phyloP scores from a whole-genome alignment of 805 yeast genomes.

The Ogataea pilisensis region DNA sequence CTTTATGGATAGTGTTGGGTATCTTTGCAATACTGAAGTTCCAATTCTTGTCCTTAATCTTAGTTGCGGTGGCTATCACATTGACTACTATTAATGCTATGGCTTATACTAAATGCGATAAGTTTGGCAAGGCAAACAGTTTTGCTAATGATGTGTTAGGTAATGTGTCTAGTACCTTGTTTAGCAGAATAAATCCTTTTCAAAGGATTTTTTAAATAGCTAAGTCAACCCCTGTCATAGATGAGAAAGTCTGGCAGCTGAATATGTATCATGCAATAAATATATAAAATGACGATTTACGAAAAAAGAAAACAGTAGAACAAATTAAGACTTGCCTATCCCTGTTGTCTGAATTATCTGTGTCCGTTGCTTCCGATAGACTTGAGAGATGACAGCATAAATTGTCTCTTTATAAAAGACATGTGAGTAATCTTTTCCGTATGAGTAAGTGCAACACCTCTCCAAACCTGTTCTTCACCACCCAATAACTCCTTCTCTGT shows the following conservation, averaged over 20 bases:
- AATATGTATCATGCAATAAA: no score
- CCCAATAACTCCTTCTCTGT: constrained; percentile 32
- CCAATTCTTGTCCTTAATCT: constrained; percentile 60
- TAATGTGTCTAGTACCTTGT: constrained; percentile 39
- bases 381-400: constrained; percentile 5
- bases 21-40: constrained; percentile 74
- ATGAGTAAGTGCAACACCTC: constrained; percentile 19
- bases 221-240: no score
- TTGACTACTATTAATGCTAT: constrained; percentile 78
- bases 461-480: constrained; percentile 27
- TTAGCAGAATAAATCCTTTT: constrained; percentile 45
- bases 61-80: constrained; percentile 63
- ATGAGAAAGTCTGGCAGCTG: no score
- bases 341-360: constrained; percentile 1
- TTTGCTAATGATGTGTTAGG: constrained; percentile 57
- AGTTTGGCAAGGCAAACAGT: constrained; percentile 78
- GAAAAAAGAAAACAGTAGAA: no score
- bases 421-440: constrained; percentile 32
- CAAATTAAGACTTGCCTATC: no score
- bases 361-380: background rate
- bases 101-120: constrained; percentile 90
- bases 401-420: constrained; percentile 24
- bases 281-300: no score
- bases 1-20: constrained; percentile 70
- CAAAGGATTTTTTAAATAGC: background rate